Base-by-base conservation (phyloP, 768 basidiomycete genomes). In the Termitomyces eurrhizus region DNA sequence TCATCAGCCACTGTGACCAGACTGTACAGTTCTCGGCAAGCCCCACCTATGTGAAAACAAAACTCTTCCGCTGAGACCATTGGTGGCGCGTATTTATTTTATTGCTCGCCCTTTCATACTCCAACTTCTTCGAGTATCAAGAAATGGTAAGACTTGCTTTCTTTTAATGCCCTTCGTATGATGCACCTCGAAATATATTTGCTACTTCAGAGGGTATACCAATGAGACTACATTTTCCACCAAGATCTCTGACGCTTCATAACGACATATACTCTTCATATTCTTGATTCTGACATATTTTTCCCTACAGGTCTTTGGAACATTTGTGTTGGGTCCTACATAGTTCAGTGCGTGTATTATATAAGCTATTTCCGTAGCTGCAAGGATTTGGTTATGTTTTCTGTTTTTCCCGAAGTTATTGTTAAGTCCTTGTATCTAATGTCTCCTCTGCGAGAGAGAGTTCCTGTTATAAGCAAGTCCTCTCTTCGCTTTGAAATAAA, bases 191-290 rank as follows among this genome's bases (percentile, higher is more conserved):
- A 62, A 67, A 71, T 77, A 89, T 90, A 90, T 90, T 90, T 90
- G 89, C 89, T 91, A 91, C 89, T 92, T 91, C 88, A 89, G 89
- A 90, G 87, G 81, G 82, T 69, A 71, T 46, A 37, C 82, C 86
- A 68, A 89, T 89, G 89, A 90, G 87, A 89, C 83, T 70, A 87
- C 66, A 71, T 82, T 86, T 79, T 85, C 81, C 85, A 87, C 85
- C 85, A 87, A 88, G 85, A 87, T 88, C 87, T 84, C 88, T 90
- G 87, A 89, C 76, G 69, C 64, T 66, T 65, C 44, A 88, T 75
- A 5, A 11, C 33, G 12, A n/a, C n/a, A 29, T 5, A 26, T 29
- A 7, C 1, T n/a, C 8, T 0, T 33, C 6, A 37, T 21, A 13
- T n/a, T 32, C 12, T 24, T 1, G 29, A 42, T 55, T 21, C 41